Conservation (phyloP, 2,329 filamentous ascomycete species). For the Colletotrichum graminicola region DNA sequence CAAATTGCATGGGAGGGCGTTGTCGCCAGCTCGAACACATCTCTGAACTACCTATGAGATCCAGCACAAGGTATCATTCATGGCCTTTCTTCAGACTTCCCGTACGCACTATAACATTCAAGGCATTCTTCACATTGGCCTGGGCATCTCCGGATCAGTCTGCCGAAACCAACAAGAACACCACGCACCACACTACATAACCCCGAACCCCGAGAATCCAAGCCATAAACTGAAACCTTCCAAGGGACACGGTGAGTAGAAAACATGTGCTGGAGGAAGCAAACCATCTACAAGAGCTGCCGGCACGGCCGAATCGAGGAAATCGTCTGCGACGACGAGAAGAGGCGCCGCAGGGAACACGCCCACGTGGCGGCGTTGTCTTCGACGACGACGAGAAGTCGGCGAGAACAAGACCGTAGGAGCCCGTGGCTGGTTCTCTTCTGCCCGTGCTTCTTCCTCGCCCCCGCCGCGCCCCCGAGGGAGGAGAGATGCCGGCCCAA, state of each 20-base stretch:
- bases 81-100: neutral
- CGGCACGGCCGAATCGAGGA: slow-evolving; percentile 7
- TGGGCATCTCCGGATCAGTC: neutral
- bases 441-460: slow-evolving; percentile 18
- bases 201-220: neutral
- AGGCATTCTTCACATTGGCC: neutral
- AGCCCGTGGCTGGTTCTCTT: slow-evolving; percentile 18
- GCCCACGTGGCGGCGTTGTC: neutral
- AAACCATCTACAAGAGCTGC: slow-evolving; percentile 25
- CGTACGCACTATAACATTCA: neutral
- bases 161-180: neutral
- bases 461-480: neutral
- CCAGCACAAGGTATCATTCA: neutral
- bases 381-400: too few relatives aligned
- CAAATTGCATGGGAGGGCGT: neutral
- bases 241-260: neutral
- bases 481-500: slow-evolving; percentile 1
- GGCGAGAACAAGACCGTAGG: neutral
- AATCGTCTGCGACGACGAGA: slow-evolving; percentile 14
- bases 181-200: neutral
- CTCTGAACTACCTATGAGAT: neutral
- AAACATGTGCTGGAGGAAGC: slow-evolving; percentile 32
- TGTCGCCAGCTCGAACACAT: neutral
- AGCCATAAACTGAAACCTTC: neutral
- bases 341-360: neutral